Evolutionary conservation across 192 early-diverging fungal genomes (phyloP).

Genomic region (Rhizophagus prolifer): DNA sequence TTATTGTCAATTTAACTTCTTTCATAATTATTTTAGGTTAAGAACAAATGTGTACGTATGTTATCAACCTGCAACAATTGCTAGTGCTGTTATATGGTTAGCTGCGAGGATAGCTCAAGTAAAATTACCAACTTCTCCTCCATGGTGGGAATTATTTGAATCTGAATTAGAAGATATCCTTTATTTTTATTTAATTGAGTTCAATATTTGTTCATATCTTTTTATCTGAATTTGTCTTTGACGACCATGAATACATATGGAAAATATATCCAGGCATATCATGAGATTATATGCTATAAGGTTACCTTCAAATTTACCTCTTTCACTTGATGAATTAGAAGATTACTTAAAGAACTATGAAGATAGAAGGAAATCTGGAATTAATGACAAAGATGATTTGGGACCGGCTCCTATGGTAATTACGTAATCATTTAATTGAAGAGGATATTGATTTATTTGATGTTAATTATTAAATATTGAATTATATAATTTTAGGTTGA

Average conservation of each 20-base stretch:
- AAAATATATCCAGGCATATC: constrained; percentile 61
- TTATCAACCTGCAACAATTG: constrained; percentile 81
- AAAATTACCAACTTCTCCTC: constrained; percentile 66
- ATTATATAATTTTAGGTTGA: neutral
- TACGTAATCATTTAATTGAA: neutral
- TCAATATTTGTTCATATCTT: constrained; percentile 15
- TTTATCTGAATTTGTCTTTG: constrained; percentile 31
- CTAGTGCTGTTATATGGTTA: constrained; percentile 83
- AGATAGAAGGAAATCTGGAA: neutral
- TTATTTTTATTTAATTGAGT: neutral
- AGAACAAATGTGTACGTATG: constrained; percentile 72
- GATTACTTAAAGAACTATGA: constrained; percentile 27
- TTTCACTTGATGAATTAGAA: constrained; percentile 58
- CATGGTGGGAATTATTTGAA: constrained; percentile 91
- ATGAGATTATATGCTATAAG: constrained; percentile 56
- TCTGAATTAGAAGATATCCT: constrained; percentile 63
- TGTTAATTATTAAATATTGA: neutral
- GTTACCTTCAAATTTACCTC: constrained; percentile 52
- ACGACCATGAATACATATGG: constrained; percentile 34
- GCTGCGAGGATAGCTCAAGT: constrained; percentile 67
- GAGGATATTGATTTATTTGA: neutral
- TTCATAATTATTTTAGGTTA: constrained; percentile 46
- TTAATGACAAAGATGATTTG: neutral
- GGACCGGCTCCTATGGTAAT: neutral
- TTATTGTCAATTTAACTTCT: neutral